Conservation (phyloP, 1,139 yeast genomes). For the Suhomyces ambrosiae region DNA sequence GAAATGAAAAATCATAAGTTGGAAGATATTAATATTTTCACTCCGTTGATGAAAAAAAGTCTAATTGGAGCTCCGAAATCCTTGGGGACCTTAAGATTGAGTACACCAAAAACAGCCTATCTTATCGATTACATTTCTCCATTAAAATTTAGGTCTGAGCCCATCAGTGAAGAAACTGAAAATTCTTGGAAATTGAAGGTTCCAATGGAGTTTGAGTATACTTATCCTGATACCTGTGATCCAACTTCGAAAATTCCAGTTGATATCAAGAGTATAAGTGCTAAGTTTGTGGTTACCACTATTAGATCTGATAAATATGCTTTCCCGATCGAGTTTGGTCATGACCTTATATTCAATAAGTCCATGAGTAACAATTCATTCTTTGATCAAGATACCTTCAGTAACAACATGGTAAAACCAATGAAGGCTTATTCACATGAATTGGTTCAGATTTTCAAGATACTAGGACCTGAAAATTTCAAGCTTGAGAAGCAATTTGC, state of each 20-base stretch:
- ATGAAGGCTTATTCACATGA: conserved; percentile 24
- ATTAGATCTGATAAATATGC: conserved; percentile 20
- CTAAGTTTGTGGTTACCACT: conserved; percentile 25
- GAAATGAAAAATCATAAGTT: not conserved
- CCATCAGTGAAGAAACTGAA: conserved; percentile 13
- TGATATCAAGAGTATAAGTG: conserved; percentile 17
- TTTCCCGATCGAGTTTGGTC: conserved; percentile 26
- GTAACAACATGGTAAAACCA: conserved; percentile 25
- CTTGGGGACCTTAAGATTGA: conserved; percentile 23
- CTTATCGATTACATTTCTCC: conserved; percentile 39
- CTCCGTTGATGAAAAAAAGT: conserved; percentile 19
- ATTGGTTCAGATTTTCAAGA: conserved; percentile 23
- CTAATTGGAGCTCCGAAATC: conserved; percentile 17
- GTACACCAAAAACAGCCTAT: conserved; percentile 33
- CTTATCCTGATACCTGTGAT: conserved; percentile 14
- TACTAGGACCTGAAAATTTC: conserved; percentile 30
- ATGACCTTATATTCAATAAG: conserved; percentile 24
- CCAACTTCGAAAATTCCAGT: too few relatives aligned
- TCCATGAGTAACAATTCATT: conserved; percentile 11
- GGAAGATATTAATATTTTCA: not conserved
- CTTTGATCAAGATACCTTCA: conserved; percentile 30
- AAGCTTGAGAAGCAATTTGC: conserved; percentile 32
- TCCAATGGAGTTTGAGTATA: conserved; percentile 29
- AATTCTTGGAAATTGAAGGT: conserved; percentile 32
- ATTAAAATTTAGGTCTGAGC: conserved; percentile 21